Conservation (phyloP, 805 yeast species). For the Starmerella floris region DNA sequence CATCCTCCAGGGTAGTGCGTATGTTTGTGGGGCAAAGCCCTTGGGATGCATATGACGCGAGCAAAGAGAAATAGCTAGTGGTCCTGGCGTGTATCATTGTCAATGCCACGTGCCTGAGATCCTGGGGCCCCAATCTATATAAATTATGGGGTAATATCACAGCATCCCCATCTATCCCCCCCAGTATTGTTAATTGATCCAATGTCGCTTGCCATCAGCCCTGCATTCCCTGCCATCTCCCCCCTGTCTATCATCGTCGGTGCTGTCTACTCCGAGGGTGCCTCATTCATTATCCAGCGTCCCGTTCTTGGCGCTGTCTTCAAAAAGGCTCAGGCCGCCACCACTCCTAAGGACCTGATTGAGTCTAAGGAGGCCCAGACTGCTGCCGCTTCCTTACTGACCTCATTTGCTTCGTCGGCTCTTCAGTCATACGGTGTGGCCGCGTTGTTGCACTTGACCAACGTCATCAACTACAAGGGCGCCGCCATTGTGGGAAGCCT, state of each 20-base stretch:
- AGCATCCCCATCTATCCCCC: too few relatives aligned
- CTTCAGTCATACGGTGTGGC: conserved; percentile 33
- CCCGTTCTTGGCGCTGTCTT: conserved; percentile 32
- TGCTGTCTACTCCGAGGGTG: conserved; percentile 29
- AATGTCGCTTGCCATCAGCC: conserved; percentile 20
- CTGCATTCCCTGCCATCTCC: conserved; percentile 21
- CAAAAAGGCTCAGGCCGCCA: conserved; percentile 27
- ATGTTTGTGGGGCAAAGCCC: too few relatives aligned
- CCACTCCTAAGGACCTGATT: conserved; percentile 27
- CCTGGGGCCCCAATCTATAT: too few relatives aligned
- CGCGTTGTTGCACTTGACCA: conserved; percentile 30
- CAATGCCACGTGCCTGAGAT: too few relatives aligned
- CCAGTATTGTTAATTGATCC: too few relatives aligned
- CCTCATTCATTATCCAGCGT: conserved; percentile 27
- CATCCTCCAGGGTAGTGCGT: too few relatives aligned
- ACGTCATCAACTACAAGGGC: conserved; percentile 29
- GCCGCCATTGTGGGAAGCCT: conserved; percentile 31
- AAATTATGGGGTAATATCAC: too few relatives aligned
- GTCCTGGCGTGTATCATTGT: too few relatives aligned
- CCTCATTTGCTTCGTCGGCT: conserved; percentile 28
- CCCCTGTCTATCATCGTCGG: conserved; percentile 30
- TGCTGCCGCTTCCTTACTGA: conserved; percentile 27
- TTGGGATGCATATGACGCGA: too few relatives aligned
- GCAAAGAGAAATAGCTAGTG: too few relatives aligned
- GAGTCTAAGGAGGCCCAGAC: conserved; percentile 30